Conservation (phyloP, 2,329 filamentous ascomycete species). For the Chaetothyriales sp. region DNA sequence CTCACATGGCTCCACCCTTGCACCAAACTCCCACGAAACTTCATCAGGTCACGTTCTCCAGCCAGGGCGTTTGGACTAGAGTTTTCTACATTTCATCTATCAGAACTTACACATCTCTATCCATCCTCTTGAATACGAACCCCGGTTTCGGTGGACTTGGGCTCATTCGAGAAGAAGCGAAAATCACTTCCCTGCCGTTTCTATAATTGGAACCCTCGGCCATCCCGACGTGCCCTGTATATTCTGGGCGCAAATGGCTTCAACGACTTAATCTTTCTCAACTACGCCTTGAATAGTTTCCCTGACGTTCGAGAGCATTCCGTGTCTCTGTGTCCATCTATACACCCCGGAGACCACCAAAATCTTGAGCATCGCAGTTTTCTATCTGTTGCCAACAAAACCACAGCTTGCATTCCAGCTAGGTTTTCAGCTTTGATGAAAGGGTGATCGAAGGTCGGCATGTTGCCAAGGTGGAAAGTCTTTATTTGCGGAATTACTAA, state of each 20-base stretch:
- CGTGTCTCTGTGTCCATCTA: not conserved
- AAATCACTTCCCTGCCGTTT: not conserved
- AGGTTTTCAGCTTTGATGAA: not conserved
- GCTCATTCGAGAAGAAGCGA: not conserved
- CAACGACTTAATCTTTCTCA: not conserved
- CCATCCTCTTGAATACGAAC: not conserved
- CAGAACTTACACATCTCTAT: not conserved
- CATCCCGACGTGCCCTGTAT: not conserved
- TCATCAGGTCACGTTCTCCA: not conserved
- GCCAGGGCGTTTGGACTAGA: not conserved
- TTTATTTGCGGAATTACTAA: not conserved
- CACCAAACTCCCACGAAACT: not conserved
- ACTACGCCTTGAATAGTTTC: not conserved
- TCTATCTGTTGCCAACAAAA: not conserved
- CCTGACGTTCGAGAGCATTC: not conserved
- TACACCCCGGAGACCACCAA: not conserved
- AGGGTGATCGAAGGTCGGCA: not conserved
- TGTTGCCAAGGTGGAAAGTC: not conserved
- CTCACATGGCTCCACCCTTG: not conserved
- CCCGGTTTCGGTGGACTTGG: not conserved
- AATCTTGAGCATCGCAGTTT: not conserved
- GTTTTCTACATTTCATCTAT: not conserved
- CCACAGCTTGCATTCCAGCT: not conserved
- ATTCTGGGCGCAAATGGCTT: not conserved
- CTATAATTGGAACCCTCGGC: not conserved